phyloP scores from a whole-genome alignment of 2,329 filamentous ascomycete genomes.

The Claviceps fusiformis region DNA sequence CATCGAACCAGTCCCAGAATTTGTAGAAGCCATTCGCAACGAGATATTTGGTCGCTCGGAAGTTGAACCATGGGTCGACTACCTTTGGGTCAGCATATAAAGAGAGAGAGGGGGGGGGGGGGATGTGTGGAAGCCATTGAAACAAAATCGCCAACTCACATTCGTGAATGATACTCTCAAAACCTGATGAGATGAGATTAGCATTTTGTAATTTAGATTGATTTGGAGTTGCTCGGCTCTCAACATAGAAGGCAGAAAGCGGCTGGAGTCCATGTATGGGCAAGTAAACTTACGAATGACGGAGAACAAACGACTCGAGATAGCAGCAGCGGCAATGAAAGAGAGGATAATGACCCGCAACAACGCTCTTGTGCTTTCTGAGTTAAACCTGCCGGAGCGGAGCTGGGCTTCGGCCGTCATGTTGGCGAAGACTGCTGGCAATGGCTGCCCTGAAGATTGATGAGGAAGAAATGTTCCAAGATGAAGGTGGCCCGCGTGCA shows the following conservation, averaged over 20 bases:
- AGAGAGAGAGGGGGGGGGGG: background rate
- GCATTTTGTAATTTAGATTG: conserved; percentile 8
- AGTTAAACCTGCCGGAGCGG: conserved; percentile 61
- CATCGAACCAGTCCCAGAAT: conserved; percentile 99
- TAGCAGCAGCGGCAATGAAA: conserved; percentile 80
- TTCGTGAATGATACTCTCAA: conserved; percentile 99
- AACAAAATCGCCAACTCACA: conserved; percentile 47
- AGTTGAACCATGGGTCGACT: conserved; percentile 99
- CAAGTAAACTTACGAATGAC: conserved; percentile 67
- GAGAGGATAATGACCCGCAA: conserved; percentile 80
- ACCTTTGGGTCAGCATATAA: conserved; percentile 15
- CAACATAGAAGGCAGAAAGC: background rate
- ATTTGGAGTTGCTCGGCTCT: background rate
- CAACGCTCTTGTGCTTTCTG: conserved; percentile 69
- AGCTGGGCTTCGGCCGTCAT: conserved; percentile 34
- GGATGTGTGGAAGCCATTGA: background rate
- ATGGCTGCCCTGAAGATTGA: conserved; percentile 17
- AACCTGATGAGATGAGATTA: conserved; percentile 44
- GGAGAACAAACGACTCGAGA: conserved; percentile 91
- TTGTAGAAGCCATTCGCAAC: conserved; percentile 95
- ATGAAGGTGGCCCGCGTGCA: conserved; percentile 4
- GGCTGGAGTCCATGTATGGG: background rate
- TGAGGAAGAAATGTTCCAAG: conserved; percentile 21
- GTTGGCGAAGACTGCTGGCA: conserved; percentile 22
- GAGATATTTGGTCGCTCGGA: conserved; percentile 94